Evolutionary conservation across 2,329 filamentous ascomycete species (phyloP).

Genomic region (Curvularia sp.): DNA sequence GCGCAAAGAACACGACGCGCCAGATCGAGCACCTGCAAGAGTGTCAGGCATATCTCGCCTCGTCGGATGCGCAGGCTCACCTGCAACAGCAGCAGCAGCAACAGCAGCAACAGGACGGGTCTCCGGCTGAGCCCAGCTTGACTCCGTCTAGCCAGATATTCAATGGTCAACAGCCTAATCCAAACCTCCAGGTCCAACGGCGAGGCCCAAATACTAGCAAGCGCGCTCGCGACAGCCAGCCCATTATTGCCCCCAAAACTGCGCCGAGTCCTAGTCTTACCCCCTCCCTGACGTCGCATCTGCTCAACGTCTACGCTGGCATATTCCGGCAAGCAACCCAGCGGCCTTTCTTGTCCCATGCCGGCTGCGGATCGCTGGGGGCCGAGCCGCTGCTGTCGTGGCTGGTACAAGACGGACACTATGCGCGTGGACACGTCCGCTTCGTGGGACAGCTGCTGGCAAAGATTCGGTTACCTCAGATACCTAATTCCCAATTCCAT

Average conservation of each 20-base stretch:
- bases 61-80: constrained; percentile 53
- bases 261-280: constrained; percentile 33
- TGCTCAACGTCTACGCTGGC: constrained; percentile 58
- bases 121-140: constrained; percentile 24
- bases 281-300: constrained; percentile 63
- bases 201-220: constrained; percentile 52
- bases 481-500: constrained; percentile 52
- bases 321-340: constrained; percentile 66
- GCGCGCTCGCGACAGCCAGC: constrained; percentile 48
- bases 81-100: constrained; percentile 24
- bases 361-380: constrained; percentile 67
- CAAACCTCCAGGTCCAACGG: constrained; percentile 55
- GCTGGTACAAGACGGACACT: constrained; percentile 75
- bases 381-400: constrained; percentile 66
- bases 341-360: constrained; percentile 69
- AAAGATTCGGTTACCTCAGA: constrained; percentile 64
- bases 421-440: constrained; percentile 72
- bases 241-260: constrained; percentile 45
- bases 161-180: constrained; percentile 57
- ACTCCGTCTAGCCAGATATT: constrained; percentile 47
- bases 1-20: constrained; percentile 60
- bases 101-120: constrained; percentile 25
- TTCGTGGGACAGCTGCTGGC: constrained; percentile 70
- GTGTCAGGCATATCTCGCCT: constrained; percentile 55
- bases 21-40: constrained; percentile 59